Evolutionary conservation across 2,329 filamentous ascomycete genomes (phyloP).

Genomic region (Chaetomium olivaceum): DNA sequence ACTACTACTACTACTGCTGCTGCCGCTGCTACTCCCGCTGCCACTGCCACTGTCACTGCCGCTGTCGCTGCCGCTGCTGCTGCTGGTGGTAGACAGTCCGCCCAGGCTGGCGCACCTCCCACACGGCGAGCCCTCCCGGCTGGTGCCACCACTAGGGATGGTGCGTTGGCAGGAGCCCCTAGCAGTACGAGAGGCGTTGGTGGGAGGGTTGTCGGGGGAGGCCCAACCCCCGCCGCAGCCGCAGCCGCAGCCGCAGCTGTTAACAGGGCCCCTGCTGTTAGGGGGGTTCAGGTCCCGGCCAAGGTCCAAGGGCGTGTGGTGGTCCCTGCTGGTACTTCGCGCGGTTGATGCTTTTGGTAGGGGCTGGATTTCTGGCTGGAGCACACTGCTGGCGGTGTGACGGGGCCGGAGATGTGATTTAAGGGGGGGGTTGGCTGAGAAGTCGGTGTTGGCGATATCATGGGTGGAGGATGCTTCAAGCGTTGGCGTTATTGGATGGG

Average conservation of each 20-base stretch:
- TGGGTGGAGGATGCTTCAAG: too few species aligned
- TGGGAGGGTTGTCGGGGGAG: too few species aligned
- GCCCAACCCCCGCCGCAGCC: too few species aligned
- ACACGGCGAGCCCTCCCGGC: not conserved
- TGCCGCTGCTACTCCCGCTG: too few species aligned
- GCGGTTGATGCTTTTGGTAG: not conserved
- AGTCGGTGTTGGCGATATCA: not conserved
- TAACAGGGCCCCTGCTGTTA: too few species aligned
- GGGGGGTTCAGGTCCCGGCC: not conserved
- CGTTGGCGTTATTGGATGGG: too few species aligned
- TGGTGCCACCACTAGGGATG: not conserved
- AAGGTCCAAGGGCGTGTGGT: not conserved
- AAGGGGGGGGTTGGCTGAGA: not conserved
- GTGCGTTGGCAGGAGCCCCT: not conserved
- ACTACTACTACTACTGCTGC: too few species aligned
- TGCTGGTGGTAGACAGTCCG: not conserved
- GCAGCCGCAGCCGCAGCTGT: too few species aligned
- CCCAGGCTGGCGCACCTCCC: not conserved
- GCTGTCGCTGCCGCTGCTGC: too few species aligned
- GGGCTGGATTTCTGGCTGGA: not conserved
- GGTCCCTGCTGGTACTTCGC: not conserved
- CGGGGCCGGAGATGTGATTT: not conserved
- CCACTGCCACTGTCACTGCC: too few species aligned
- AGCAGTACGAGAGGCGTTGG: not conserved
- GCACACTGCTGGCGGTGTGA: not conserved